Conservation (phyloP, 208 protist species). For the Entamoeba histolytica region DNA sequence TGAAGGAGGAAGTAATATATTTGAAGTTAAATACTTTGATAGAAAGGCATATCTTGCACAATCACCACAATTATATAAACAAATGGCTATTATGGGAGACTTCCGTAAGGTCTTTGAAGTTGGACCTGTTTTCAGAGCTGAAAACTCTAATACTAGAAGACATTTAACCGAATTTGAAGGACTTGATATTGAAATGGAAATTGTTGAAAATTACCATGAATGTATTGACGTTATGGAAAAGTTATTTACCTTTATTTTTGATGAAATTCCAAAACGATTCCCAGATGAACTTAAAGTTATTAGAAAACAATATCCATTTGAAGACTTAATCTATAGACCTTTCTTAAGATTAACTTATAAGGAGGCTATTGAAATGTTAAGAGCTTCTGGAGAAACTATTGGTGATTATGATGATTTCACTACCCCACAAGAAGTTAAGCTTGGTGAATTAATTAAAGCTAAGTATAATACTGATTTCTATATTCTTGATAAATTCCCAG, state of each 20-base stretch:
- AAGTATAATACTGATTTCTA: constrained; percentile 94
- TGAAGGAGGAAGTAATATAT: constrained; percentile 72
- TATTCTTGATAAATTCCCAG: constrained; percentile 91
- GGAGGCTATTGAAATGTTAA: constrained; percentile 49
- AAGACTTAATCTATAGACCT: constrained; percentile 54
- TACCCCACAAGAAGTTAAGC: constrained; percentile 70
- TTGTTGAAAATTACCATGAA: constrained; percentile 95
- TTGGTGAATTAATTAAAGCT: constrained; percentile 79
- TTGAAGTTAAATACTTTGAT: constrained; percentile 57
- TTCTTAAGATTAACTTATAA: constrained; percentile 24
- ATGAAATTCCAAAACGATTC: constrained; percentile 45
- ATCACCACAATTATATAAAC: constrained; percentile 98
- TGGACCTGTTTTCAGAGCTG: constrained; percentile 80
- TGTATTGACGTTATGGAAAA: constrained; percentile 74
- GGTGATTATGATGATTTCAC: constrained; percentile 26
- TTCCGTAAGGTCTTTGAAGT: constrained; percentile 59
- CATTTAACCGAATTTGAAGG: constrained; percentile 97
- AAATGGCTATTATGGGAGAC: constrained; percentile 88
- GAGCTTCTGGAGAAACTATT: not conserved
- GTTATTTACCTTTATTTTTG: constrained; percentile 85
- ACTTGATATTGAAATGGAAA: constrained; percentile 97
- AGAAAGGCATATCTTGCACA: constrained; percentile 79
- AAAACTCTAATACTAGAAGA: constrained; percentile 92
- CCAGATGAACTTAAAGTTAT: constrained; percentile 41
- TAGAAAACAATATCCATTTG: constrained; percentile 63